Percentiles rank a stretch among this genome's conserved stretches.
phyloP scores from a whole-genome alignment of 2,329 filamentous ascomycete genomes.

The Ascosphaera apis region DNA sequence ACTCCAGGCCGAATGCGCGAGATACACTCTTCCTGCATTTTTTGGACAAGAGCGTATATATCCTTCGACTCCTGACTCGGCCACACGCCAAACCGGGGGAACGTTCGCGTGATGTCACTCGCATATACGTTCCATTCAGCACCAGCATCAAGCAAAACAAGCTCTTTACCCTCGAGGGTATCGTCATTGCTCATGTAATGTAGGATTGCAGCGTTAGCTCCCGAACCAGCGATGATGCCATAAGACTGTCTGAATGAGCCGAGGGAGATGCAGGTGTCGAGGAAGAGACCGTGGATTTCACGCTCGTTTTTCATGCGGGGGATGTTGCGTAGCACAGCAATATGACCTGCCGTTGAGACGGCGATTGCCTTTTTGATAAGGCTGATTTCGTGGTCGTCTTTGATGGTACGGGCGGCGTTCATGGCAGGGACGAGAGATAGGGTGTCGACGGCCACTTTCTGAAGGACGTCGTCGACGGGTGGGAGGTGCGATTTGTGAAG shows the following conservation, averaged over 20 bases:
- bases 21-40: constrained; percentile 69
- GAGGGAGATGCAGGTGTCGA: constrained; percentile 50
- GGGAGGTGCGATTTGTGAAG: constrained; percentile 17
- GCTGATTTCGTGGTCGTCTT: constrained; percentile 52
- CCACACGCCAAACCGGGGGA: constrained; percentile 49
- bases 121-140: constrained; percentile 54
- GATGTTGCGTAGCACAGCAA: constrained; percentile 36
- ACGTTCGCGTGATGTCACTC: constrained; percentile 58
- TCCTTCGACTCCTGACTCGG: constrained; percentile 40
- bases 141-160: constrained; percentile 68
- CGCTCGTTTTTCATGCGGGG: constrained; percentile 49
- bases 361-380: constrained; percentile 50
- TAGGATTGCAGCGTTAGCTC: constrained; percentile 58
- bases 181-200: constrained; percentile 71
- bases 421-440: background rate
- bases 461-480: background rate
- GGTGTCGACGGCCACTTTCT: background rate
- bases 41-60: constrained; percentile 63
- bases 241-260: constrained; percentile 72
- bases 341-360: constrained; percentile 45
- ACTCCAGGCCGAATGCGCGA: constrained; percentile 49
- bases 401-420: constrained; percentile 20
- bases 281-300: constrained; percentile 61
- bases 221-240: constrained; percentile 61
- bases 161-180: constrained; percentile 44